These are phyloP conservation scores for Rhinocladiella mackenziei DNA, from an alignment of 2,329 filamentous ascomycete species.

Conservation along the genomic window DNA sequence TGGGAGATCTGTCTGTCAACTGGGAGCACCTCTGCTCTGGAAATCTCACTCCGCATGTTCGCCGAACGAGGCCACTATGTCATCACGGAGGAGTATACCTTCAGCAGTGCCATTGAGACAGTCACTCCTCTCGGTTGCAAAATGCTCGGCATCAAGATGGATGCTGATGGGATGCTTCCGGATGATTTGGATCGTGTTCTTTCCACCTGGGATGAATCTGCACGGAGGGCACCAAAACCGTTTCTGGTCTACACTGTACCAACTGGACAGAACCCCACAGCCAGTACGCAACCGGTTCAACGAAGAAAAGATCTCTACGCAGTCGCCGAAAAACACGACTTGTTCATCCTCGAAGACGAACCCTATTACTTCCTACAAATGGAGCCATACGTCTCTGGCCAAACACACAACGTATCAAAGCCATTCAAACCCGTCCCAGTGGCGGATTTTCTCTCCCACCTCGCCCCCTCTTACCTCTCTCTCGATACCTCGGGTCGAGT, in stretches of 20 bases:
- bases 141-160: slow-evolving; percentile 60
- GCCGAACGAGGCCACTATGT: slow-evolving; percentile 71
- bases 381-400: slow-evolving; percentile 61
- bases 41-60: slow-evolving; percentile 79
- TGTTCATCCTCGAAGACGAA: slow-evolving; percentile 87
- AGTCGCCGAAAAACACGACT: slow-evolving; percentile 75
- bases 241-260: slow-evolving; percentile 67
- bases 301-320: slow-evolving; percentile 70
- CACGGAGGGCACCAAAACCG: slow-evolving; percentile 59
- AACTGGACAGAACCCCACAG: slow-evolving; percentile 87
- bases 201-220: slow-evolving; percentile 59
- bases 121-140: slow-evolving; percentile 60
- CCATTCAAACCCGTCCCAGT: slow-evolving; percentile 51
- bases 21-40: slow-evolving; percentile 80
- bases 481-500: slow-evolving; percentile 85
- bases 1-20: slow-evolving; percentile 82
- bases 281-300: slow-evolving; percentile 68
- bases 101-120: slow-evolving; percentile 69
- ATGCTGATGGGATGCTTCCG: slow-evolving; percentile 62
- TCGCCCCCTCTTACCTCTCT: slow-evolving; percentile 72
- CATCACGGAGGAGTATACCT: slow-evolving; percentile 87
- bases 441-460: slow-evolving; percentile 67
- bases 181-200: slow-evolving; percentile 60
- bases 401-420: slow-evolving; percentile 39
- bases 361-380: slow-evolving; percentile 91